Conservation (phyloP, 2,329 filamentous ascomycete genomes). For the Hysterium pulicare region DNA sequence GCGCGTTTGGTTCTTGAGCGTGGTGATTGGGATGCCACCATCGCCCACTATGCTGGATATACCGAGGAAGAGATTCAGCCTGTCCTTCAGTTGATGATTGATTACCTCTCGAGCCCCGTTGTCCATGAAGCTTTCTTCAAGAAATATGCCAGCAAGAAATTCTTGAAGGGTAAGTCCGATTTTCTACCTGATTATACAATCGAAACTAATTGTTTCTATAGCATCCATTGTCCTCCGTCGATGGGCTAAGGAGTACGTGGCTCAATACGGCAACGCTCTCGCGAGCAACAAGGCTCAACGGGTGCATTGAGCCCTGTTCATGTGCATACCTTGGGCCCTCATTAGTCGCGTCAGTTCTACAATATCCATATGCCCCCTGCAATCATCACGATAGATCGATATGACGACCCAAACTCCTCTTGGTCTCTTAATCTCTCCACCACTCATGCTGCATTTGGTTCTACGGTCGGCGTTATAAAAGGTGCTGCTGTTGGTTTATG, state of each 20-base stretch:
- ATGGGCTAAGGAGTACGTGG: constrained; percentile 78
- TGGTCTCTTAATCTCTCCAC: background rate
- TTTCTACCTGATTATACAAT: background rate
- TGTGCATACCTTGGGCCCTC: background rate
- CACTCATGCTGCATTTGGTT: constrained; percentile 3
- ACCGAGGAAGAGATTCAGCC: constrained; percentile 89
- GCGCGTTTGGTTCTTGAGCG: constrained; percentile 85
- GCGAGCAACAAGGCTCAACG: background rate
- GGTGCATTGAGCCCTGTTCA: background rate
- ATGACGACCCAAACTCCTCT: background rate
- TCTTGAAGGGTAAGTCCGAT: constrained; percentile 77
- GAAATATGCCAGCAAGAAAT: constrained; percentile 99
- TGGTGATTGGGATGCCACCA: constrained; percentile 85
- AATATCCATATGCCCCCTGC: background rate
- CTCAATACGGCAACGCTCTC: constrained; percentile 28
- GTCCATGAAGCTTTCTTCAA: constrained; percentile 98
- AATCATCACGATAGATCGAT: constrained; percentile 2
- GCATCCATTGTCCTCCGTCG: constrained; percentile 87
- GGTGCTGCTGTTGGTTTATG: background rate
- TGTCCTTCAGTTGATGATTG: constrained; percentile 90
- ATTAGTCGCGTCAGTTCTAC: background rate
- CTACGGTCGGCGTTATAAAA: constrained; percentile 1
- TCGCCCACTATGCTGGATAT: constrained; percentile 90
- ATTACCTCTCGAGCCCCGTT: constrained; percentile 88
- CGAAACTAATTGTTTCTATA: constrained; percentile 39